Evolutionary conservation across 148 eudicot species (phyloP), one percentile per base, ranked within the genome.

Genomic region (Salicornia ramosissima): DNA sequence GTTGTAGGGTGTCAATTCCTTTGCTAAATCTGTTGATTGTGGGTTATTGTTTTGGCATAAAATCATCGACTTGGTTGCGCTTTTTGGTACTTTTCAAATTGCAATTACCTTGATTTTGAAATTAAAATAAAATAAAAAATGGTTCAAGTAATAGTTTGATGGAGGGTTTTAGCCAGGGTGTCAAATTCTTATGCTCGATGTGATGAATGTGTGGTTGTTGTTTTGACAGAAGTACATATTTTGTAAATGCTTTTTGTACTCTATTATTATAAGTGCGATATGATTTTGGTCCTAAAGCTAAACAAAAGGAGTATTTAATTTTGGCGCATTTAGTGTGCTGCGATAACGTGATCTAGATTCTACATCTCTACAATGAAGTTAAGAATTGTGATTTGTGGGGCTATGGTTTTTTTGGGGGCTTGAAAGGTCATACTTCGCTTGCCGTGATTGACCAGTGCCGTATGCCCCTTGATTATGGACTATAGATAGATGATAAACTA

Each of bases 351-450:
- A 15, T 40, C 29, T 28, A 72, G 36, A n/a, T n/a, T n/a, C n/a
- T n/a, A n/a, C n/a, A n/a, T n/a, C n/a, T n/a, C n/a, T n/a, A n/a
- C n/a, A n/a, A n/a, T n/a, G n/a, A 6, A 13, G 45, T 33, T 19
- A n/a, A 16, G 7, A 19, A 49, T 49, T 60, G 67, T 63, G 67
- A 14, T 12, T 24, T 21, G 67, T 63, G 67, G 67, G 67, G 24
- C 25, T 19, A 6, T 22, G 11, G n/a, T n/a, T 25, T 19, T 63
- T 63, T 63, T 30, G 10, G 10, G 0, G 18, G 1, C 24, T 63
- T 63, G 67, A 63, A 63, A 25, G 67, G 67, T 36, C 67, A 24
- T 63, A n/a, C 9, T 39, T 63, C 40, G 67, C 67, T 63, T 40
- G 49, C 31, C 31, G 50, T 63, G 25, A 22, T 63, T 63, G 31